Evolutionary conservation across 805 yeast genomes (phyloP), one percentile per base, ranked within the genome.

Genomic region (Metschnikowia colocasiae): DNA sequence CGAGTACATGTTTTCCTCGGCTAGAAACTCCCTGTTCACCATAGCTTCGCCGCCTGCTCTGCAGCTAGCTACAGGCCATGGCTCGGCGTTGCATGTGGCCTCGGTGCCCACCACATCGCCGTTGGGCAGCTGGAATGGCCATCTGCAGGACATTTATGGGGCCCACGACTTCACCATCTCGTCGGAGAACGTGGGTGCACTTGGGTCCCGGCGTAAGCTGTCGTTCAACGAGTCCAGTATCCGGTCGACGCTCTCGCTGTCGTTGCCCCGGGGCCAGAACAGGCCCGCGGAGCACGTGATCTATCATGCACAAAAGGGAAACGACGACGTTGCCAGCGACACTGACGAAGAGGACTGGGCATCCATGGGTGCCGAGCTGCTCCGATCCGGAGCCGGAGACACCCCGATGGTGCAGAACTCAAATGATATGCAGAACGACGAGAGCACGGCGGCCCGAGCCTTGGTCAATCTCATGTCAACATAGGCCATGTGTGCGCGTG

Each of bases 311-410:
- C 25, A 34, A n/a, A 16, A 22, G 22, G 27, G 25, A 22, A 26
- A 35, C 8, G 26, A 20, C 26, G 45, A 43, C 16, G 40, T 20
- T 18, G 55, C 52, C 26, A 76, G 82, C 37, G 95, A 88, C 59
- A 92, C 99, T 0, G 99, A 92, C 64, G 98, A 92, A 61, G 99
- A 92, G 65, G 98, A 92, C 65, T 92, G 99, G 99, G 86, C 83
- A 52, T 69, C 89, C 0, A 84, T 91, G 45, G 97, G 97, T 1
- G 90, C 97, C 0, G 83, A 79, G 32, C 71, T 80, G 36, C 69
- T 89, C 47, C 69, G 87, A 15, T 39, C 67, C 58, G 56, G 55
- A 13, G 36, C 46, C 49, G 45, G 46, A 25, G 41, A 47, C 37
- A 48, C 50, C n/a, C 53, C n/a, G 46, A 25, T 19, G 38, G 26